phyloP scores from a whole-genome alignment of 2,329 filamentous ascomycete genomes.

The Neobulgaria alba region DNA sequence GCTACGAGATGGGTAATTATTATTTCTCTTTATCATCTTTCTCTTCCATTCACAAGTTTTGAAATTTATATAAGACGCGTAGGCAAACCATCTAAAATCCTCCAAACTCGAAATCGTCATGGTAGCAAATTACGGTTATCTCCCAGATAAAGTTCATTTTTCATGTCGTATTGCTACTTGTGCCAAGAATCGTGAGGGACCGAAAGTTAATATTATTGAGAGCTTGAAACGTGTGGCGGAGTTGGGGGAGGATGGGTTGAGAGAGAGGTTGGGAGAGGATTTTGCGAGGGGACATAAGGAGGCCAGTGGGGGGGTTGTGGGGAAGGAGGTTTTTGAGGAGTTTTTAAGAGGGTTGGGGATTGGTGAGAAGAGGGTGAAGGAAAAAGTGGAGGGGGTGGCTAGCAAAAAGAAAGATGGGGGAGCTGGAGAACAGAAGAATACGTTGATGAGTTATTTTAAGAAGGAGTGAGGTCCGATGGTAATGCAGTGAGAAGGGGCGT shows the following conservation, averaged over 20 bases:
- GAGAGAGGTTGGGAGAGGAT: constrained; percentile 47
- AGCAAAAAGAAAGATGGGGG: constrained; percentile 30
- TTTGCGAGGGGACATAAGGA: constrained; percentile 62
- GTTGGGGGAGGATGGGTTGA: constrained; percentile 31
- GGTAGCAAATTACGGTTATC: constrained; percentile 58
- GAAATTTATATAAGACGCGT: constrained; percentile 24
- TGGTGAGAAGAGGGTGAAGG: constrained; percentile 44
- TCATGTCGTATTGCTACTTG: constrained; percentile 53
- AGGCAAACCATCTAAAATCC: constrained; percentile 49
- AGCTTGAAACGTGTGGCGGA: constrained; percentile 44
- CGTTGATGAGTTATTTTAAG: constrained; percentile 45
- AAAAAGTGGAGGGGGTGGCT: constrained; percentile 28
- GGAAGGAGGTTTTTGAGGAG: constrained; percentile 54
- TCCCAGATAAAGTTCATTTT: constrained; percentile 56
- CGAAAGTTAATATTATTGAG: constrained; percentile 55
- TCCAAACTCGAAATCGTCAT: constrained; percentile 53
- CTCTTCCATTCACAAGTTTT: background rate
- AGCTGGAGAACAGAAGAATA: constrained; percentile 40
- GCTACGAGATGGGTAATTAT: constrained; percentile 60
- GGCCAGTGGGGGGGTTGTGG: constrained; percentile 57
- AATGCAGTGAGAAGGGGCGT: too few relatives aligned
- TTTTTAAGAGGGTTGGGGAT: constrained; percentile 50
- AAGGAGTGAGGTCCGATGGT: too few relatives aligned
- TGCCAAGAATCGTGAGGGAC: constrained; percentile 42
- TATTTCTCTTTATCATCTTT: constrained; percentile 4